phyloP scores from a whole-genome alignment of 2,329 filamentous ascomycete genomes.

The Colletotrichum graminicola region DNA sequence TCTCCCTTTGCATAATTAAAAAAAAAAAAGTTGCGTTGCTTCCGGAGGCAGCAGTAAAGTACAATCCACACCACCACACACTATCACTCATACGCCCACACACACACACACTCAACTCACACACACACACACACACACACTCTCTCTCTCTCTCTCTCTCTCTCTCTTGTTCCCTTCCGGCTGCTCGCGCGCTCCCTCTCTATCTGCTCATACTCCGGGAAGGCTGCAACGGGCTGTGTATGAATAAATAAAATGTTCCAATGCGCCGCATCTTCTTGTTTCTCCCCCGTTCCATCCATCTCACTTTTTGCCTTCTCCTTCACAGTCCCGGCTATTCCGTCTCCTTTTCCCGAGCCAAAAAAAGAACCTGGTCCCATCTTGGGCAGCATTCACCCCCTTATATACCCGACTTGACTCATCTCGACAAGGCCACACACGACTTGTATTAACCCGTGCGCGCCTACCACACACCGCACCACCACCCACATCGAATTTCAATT shows the following conservation, averaged over 20 bases:
- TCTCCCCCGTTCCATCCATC: constrained; percentile 27
- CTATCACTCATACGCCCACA: background rate
- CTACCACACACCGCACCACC: constrained; percentile 32
- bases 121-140: constrained; percentile 6
- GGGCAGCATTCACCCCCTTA: constrained; percentile 36
- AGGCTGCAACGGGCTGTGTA: constrained; percentile 37
- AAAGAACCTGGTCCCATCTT: constrained; percentile 33
- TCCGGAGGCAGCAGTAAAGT: constrained; percentile 40
- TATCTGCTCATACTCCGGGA: constrained; percentile 16
- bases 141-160: constrained; percentile 8
- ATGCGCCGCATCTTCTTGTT: constrained; percentile 26
- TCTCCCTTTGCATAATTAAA: constrained; percentile 33
- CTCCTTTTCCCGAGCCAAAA: constrained; percentile 23
- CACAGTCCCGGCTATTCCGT: constrained; percentile 23
- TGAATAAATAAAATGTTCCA: constrained; percentile 38
- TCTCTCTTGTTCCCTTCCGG: constrained; percentile 1
- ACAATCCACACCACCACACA: constrained; percentile 34
- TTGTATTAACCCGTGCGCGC: constrained; percentile 34
- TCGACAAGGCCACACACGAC: constrained; percentile 29
- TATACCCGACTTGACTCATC: constrained; percentile 41
- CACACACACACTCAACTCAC: background rate
- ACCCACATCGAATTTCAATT: constrained; percentile 31
- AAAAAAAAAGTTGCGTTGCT: constrained; percentile 24
- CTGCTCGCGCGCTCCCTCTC: constrained; percentile 2
- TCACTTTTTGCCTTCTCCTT: constrained; percentile 11